Percentiles rank a stretch among this genome's conserved stretches.
phyloP scores from a whole-genome alignment of 164 flowering plant genomes.

The Berberis thunbergii region DNA sequence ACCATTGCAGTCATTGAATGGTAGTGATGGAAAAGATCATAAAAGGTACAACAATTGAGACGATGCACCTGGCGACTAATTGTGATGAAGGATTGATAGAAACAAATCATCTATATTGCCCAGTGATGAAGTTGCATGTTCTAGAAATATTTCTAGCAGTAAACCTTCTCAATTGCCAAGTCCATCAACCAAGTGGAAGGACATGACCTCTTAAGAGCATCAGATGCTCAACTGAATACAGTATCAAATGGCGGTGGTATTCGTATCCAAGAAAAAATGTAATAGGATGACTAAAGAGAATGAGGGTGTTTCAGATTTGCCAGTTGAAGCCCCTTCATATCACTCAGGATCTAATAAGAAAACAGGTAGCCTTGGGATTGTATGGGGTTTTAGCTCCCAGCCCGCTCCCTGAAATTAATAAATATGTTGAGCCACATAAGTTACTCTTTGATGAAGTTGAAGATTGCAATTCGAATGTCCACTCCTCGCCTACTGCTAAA shows the following conservation, averaged over 20 bases:
- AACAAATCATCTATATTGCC: conserved; percentile 4
- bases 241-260: conserved; percentile 5
- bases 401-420: conserved; percentile 13
- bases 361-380: conserved; percentile 7
- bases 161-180: conserved; percentile 3
- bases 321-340: conserved; percentile 11
- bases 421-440: conserved; percentile 34
- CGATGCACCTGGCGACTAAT: not conserved
- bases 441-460: conserved; percentile 41
- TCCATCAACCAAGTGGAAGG: conserved; percentile 10
- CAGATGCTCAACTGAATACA: conserved; percentile 9
- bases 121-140: conserved; percentile 3
- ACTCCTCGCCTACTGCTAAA: conserved; percentile 5
- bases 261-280: conserved; percentile 10
- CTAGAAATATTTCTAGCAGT: conserved; percentile 6
- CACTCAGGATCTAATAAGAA: conserved; percentile 12
- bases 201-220: conserved; percentile 4
- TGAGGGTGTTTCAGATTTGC: conserved; percentile 15
- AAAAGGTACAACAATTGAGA: no score
- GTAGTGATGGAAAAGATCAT: not conserved
- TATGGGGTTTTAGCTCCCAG: conserved; percentile 12
- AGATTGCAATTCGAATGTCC: conserved; percentile 18
- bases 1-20: not conserved
- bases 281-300: conserved; percentile 13
- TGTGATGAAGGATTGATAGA: not conserved